Evolutionary conservation across 805 yeast genomes (phyloP), one percentile per base, ranked within the genome.

Genomic region (Tetrapisispora arboricola): DNA sequence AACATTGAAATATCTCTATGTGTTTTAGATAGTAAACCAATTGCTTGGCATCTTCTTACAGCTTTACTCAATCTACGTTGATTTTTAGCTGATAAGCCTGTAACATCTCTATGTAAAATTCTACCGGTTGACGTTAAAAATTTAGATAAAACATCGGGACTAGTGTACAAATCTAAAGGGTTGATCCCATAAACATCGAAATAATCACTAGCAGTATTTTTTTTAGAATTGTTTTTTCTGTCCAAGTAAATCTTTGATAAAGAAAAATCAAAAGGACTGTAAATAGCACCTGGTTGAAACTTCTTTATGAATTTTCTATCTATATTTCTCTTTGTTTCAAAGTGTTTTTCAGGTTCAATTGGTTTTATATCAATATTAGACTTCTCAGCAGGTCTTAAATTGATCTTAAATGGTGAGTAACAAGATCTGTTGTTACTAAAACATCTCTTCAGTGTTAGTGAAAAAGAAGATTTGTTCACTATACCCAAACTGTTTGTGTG

Each of bases 181-280:
- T 84, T 73, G 28, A 80, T 67, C 17, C 76, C 80, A 29, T 67
- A 61, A 3, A 28, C 30, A 44, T 61, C 72, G 49, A 75, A 72
- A 32, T 70, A 63, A 35, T 54, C 57, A 26, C 53, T 55, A 40
- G 43, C 54, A 33, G 48, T 46, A 32, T 42, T 44, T 25, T 42
- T 41, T 39, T 39, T 53, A 27, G 53, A 53, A 44, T 57, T 43
- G 29, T 48, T 40, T 47, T 67, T 70, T 47, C 58, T 66, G 36
- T 75, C 78, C 49, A 76, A 71, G 45, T 70, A 66, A 29, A 75
- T 52, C 49, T 72, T 75, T 35, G 79, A 75, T 53, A 76, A 60
- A 24, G 84, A 73, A 51, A 85, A 84, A 59, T 84, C 94, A 61
- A 79, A 80, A 39, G 95, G 92, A 50, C 83, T 90, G 56, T 86